A percentile compares a stretch with the other conserved stretches of the same genome.
Evolutionary conservation across 495 filamentous ascomycete genomes (phyloP).

Genomic region (Aspergillus steynii): DNA sequence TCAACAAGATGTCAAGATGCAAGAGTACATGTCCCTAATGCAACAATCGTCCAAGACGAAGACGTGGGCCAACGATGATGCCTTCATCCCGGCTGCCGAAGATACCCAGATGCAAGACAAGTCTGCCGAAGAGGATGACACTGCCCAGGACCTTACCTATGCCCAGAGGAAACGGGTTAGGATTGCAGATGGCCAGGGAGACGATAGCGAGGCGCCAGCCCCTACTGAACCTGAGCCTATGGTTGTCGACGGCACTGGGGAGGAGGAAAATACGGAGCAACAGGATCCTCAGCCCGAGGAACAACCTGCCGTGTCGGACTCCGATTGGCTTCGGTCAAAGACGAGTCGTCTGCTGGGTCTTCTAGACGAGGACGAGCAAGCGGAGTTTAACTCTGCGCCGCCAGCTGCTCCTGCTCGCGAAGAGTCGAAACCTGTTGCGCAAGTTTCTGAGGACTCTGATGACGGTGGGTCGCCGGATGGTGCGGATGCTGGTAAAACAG

Average conservation of each 20-base stretch:
- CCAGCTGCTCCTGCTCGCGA: conserved; percentile 9
- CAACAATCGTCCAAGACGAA: conserved; percentile 64
- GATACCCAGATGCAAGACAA: conserved; percentile 25
- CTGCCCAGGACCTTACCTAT: conserved; percentile 41
- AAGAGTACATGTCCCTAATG: conserved; percentile 87
- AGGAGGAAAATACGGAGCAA: conserved; percentile 15
- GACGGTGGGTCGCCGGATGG: conserved; percentile 11
- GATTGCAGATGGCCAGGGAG: conserved; percentile 15
- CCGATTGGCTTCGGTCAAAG: conserved; percentile 89
- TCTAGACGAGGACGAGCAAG: conserved; percentile 64
- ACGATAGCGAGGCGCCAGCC: background rate
- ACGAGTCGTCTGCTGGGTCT: conserved; percentile 90
- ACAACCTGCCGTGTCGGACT: conserved; percentile 52
- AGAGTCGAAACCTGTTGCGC: conserved; percentile 27
- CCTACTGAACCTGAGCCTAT: conserved; percentile 26
- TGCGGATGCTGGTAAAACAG: conserved; percentile 18
- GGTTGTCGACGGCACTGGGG: conserved; percentile 24
- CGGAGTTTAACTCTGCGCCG: conserved; percentile 22
- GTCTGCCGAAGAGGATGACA: conserved; percentile 24
- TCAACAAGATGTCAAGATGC: conserved; percentile 70
- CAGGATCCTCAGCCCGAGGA: conserved; percentile 26
- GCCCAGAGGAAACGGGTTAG: conserved; percentile 45
- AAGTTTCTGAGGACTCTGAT: conserved; percentile 11
- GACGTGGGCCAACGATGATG: conserved; percentile 63
- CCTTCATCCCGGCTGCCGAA: conserved; percentile 32